phyloP scores from a whole-genome alignment of 2,329 filamentous ascomycete genomes.

The Sporothrix brasiliensis region DNA sequence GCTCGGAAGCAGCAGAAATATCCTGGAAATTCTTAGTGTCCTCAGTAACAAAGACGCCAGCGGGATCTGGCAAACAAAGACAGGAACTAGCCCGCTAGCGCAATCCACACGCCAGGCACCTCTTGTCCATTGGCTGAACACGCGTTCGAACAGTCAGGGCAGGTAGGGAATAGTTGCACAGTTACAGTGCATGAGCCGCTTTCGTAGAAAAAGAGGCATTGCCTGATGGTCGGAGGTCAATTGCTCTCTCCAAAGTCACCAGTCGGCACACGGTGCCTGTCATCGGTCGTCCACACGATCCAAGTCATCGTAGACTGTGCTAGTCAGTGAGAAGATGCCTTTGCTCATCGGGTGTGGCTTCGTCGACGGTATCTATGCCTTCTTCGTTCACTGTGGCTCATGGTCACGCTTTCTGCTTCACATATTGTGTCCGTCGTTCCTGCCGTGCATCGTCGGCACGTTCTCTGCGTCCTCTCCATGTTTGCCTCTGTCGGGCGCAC shows the following conservation, averaged over 20 bases:
- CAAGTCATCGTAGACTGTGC: too few relatives aligned
- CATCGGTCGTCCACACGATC: too few relatives aligned
- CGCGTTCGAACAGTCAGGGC: neutral
- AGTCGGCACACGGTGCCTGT: neutral
- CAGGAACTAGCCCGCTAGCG: constrained; percentile 16
- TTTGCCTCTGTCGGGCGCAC: neutral
- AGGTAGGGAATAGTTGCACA: neutral
- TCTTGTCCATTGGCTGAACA: constrained; percentile 6
- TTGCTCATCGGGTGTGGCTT: neutral
- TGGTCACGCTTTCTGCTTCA: constrained; percentile 7
- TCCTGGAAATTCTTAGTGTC: neutral
- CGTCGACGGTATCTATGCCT: constrained; percentile 7
- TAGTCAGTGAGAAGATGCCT: too few relatives aligned
- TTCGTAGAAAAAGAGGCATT: neutral
- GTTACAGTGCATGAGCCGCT: neutral
- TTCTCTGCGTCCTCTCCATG: constrained; percentile 1
- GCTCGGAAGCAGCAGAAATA: constrained; percentile 13
- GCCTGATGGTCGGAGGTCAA: neutral
- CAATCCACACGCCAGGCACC: neutral
- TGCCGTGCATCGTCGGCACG: neutral
- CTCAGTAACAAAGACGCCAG: constrained; percentile 6
- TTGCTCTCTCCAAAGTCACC: too few relatives aligned
- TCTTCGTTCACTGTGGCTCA: neutral
- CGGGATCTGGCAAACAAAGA: constrained; percentile 1
- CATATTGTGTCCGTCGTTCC: constrained; percentile 4